A percentile compares a stretch with the other conserved stretches of the same genome.
Evolutionary conservation across 768 basidiomycete genomes (phyloP).

Genomic region (Collybiopsis confluens): DNA sequence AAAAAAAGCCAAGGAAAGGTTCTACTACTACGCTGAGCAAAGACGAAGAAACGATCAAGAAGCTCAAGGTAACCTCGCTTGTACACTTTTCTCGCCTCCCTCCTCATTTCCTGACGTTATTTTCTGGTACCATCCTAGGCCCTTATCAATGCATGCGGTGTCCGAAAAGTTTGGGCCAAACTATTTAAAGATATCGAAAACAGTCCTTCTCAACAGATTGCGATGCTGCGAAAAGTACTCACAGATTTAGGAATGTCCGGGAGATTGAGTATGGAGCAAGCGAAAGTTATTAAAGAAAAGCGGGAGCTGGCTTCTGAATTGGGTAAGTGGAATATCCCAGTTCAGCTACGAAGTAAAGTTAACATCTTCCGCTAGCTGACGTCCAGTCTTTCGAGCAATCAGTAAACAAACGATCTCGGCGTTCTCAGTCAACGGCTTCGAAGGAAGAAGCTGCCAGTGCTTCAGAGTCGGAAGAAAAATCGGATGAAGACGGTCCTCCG

Average conservation of each 20-base stretch:
- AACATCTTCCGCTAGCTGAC: constrained; percentile 58
- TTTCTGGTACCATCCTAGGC: too few species aligned
- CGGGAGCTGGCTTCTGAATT: constrained; percentile 78
- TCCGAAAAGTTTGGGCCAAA: constrained; percentile 74
- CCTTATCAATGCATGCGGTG: constrained; percentile 68
- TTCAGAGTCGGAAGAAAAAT: constrained; percentile 21
- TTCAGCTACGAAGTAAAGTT: not conserved
- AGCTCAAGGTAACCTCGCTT: constrained; percentile 65
- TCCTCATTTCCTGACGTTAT: too few species aligned
- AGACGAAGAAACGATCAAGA: constrained; percentile 73
- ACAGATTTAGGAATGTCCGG: constrained; percentile 78
- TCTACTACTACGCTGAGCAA: constrained; percentile 34
- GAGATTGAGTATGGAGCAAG: constrained; percentile 74
- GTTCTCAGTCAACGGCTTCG: constrained; percentile 25
- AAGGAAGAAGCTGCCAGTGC: constrained; percentile 16
- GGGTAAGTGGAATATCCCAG: constrained; percentile 33
- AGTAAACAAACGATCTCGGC: constrained; percentile 21
- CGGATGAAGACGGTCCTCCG: constrained; percentile 25
- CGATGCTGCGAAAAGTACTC: constrained; percentile 59
- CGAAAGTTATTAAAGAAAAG: constrained; percentile 65
- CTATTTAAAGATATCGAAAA: constrained; percentile 56
- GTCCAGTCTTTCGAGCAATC: constrained; percentile 66
- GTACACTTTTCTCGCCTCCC: too few species aligned
- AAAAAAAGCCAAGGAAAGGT: constrained; percentile 23
- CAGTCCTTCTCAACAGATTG: constrained; percentile 57